These are phyloP conservation scores for Metarhizium sp. DNA, from an alignment of 2,329 filamentous ascomycete species.

Conservation along the genomic window DNA sequence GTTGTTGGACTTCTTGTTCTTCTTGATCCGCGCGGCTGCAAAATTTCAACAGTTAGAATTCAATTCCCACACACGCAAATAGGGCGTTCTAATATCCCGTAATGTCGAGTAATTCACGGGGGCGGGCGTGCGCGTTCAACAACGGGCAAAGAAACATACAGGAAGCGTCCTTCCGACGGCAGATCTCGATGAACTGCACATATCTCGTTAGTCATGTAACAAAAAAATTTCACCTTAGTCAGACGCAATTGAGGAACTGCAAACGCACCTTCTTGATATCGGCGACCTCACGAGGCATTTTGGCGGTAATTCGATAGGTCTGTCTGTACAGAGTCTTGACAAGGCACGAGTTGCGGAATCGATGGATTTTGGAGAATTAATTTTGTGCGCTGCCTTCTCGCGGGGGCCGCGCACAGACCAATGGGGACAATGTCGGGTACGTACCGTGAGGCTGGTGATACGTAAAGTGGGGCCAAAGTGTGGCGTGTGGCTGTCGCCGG, in stretches of 20 bases:
- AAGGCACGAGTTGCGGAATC: conserved; percentile 5
- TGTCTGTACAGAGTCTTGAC: conserved; percentile 12
- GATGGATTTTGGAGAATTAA: conserved; percentile 15
- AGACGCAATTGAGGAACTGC: background rate
- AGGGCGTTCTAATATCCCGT: conserved; percentile 1
- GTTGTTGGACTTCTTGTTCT: conserved; percentile 80
- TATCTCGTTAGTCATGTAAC: background rate
- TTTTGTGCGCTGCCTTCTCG: conserved; percentile 17
- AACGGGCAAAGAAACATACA: conserved; percentile 58
- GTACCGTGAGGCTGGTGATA: conserved; percentile 1
- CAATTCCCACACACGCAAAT: background rate
- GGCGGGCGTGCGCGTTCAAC: conserved; percentile 1
- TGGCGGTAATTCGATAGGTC: conserved; percentile 44
- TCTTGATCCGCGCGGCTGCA: conserved; percentile 85
- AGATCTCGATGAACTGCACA: conserved; percentile 97
- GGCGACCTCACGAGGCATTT: conserved; percentile 95
- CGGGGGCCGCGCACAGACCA: conserved; percentile 15
- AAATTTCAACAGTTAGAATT: conserved; percentile 18
- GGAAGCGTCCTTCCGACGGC: conserved; percentile 97
- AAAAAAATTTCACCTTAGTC: background rate
- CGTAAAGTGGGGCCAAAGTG: background rate
- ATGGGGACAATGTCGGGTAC: background rate
- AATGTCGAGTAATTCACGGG: background rate
- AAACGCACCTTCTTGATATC: conserved; percentile 77
- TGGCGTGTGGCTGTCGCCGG: conserved; percentile 4